These are phyloP conservation scores for Pseudocercospora fuligena DNA, from an alignment of 2,329 filamentous ascomycete genomes.

Conservation along the genomic window DNA sequence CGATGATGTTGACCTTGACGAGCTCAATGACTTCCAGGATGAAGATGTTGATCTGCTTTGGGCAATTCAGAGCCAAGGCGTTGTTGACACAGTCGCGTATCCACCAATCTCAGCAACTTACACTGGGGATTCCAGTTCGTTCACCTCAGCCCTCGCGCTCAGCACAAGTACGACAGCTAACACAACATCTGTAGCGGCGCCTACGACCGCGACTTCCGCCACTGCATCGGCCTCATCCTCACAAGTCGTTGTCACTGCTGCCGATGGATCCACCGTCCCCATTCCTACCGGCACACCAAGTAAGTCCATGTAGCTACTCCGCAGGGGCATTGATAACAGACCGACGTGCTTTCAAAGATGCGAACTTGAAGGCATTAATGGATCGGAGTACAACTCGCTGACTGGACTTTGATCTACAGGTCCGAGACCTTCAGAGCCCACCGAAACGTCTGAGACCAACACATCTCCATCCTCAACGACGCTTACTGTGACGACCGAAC, in stretches of 20 bases:
- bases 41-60: constrained; percentile 12
- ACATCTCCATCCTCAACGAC: not conserved
- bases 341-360: too few species aligned
- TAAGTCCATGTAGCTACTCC: not conserved
- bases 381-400: not conserved
- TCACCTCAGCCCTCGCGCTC: not conserved
- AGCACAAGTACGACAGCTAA: not conserved
- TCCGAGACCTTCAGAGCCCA: not conserved
- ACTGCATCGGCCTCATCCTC: not conserved
- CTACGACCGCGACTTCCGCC: not conserved
- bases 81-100: constrained; percentile 9
- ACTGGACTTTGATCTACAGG: not conserved
- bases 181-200: not conserved
- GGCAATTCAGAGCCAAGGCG: constrained; percentile 15
- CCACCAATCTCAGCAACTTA: constrained; percentile 9
- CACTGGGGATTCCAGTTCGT: not conserved
- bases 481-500: not conserved
- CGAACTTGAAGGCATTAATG: not conserved
- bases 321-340: too few species aligned
- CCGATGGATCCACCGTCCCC: not conserved
- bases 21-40: not conserved
- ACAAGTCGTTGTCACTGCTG: not conserved
- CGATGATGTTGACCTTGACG: constrained; percentile 12
- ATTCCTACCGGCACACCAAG: constrained; percentile 3
- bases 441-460: not conserved